Conservation (phyloP, 2,329 filamentous ascomycete species). For the Zasmidium angulare region DNA sequence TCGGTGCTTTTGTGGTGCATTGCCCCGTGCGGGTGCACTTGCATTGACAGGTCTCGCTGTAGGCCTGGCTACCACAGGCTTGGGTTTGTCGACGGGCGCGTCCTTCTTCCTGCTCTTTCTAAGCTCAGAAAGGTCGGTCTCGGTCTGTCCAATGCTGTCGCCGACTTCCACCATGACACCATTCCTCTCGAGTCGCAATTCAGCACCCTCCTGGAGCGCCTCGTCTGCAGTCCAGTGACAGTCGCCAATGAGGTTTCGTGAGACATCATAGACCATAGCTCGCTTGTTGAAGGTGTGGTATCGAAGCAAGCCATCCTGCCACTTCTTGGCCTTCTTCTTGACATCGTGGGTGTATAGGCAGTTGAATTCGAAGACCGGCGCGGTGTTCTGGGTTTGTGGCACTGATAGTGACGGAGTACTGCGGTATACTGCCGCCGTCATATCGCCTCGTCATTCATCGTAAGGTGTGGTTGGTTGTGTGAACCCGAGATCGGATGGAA, state of each 20-base stretch:
- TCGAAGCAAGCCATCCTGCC: conserved; percentile 87
- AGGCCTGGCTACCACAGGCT: neutral
- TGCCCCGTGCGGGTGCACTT: conserved; percentile 20
- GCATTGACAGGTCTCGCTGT: neutral
- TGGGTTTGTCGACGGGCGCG: conserved; percentile 16
- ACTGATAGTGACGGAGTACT: conserved; percentile 40
- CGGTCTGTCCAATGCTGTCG: conserved; percentile 68
- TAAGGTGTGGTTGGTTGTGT: too few relatives aligned
- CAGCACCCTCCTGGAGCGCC: conserved; percentile 76
- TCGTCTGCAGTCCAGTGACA: conserved; percentile 72
- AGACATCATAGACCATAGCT: conserved; percentile 84
- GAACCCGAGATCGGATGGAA: neutral
- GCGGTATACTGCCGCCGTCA: conserved; percentile 36
- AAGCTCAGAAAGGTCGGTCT: conserved; percentile 76
- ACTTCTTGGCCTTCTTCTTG: conserved; percentile 82
- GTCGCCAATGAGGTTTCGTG: conserved; percentile 79
- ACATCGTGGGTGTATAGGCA: conserved; percentile 88
- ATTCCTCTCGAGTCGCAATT: conserved; percentile 74
- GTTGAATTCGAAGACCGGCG: conserved; percentile 74
- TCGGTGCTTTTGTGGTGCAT: conserved; percentile 51
- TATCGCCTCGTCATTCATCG: conserved; percentile 13
- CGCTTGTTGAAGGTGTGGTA: conserved; percentile 90
- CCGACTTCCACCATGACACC: conserved; percentile 77
- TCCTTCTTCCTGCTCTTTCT: conserved; percentile 66
- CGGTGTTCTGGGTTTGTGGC: conserved; percentile 61